Evolutionary conservation across 805 yeast species (phyloP), one percentile per base, ranked within the genome.

Genomic region (Suhomyces sp.): DNA sequence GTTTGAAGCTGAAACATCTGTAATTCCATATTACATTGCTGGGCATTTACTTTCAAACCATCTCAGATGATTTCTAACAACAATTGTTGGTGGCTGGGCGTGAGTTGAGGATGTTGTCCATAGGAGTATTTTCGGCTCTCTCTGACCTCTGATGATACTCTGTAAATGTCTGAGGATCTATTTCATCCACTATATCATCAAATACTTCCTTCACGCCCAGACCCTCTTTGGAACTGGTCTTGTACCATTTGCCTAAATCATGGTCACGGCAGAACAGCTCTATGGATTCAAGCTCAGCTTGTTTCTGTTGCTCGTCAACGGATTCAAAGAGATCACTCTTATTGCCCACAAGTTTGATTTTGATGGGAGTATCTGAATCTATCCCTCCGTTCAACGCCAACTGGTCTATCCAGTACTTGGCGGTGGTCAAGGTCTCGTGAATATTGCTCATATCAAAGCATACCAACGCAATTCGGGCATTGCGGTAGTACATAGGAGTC

Each of bases 361-460:
- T 57, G 47, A 81, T 65, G 5, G 59, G 52, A 2, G 59, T 61
- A 7, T 53, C 62, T 29, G 56, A 27, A 54, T 67, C 59, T 36
- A 66, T 55, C 33, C 63, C 54, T 50, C 58, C 61, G 48, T 36
- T 40, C 48, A 68, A 60, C 19, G 57, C 54, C 38, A 93, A 77
- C 72, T 94, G 97, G 52, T 86, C 85, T n/a, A 90, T 83, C 99
- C 99, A 94, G 53, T 83, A 83, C 62, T 87, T 83, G 0, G 97
- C 97, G 54, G 89, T 82, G 23, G 77, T 79, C 60, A 93, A 82
- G 19, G 80, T 72, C 8, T 60, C 63, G 7, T 58, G 59, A 4
- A 66, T 57, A 46, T 61, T 86, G 1, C 88, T 84, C 49, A 92
- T 67, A 65, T 94, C 98, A 66, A 87, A 93, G 22, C 96, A 96